Evolutionary conservation across 2,329 filamentous ascomycete species (phyloP).

Genomic region (Fusarium sp.): DNA sequence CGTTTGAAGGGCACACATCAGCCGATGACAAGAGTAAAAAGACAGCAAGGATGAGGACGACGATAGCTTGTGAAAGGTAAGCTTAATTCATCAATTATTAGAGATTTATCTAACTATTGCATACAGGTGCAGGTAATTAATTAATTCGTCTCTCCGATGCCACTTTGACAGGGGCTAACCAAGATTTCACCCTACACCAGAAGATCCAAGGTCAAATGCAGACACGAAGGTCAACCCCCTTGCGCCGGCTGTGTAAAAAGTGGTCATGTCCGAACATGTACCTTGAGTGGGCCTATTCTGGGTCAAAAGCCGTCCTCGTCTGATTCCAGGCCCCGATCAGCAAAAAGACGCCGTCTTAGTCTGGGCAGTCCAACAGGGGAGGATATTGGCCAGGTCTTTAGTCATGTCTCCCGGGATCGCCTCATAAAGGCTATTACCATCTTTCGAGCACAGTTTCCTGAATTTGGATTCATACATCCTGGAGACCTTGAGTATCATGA

Average conservation of each 20-base stretch:
- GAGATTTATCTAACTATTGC: not conserved
- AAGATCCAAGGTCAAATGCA: conserved; percentile 44
- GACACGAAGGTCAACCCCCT: conserved; percentile 39
- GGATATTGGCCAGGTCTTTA: conserved; percentile 23
- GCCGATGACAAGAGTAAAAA: conserved; percentile 5
- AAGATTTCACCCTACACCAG: conserved; percentile 16
- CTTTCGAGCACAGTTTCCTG: conserved; percentile 41
- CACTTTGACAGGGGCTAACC: not conserved
- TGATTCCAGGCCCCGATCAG: not conserved
- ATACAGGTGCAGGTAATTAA: conserved; percentile 40
- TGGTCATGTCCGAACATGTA: conserved; percentile 23
- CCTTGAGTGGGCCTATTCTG: conserved; percentile 30
- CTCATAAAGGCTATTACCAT: conserved; percentile 27
- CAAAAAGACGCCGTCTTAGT: conserved; percentile 24
- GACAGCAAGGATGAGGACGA: conserved; percentile 33
- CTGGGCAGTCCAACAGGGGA: not conserved
- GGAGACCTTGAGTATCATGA: conserved; percentile 39
- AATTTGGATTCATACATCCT: conserved; percentile 41
- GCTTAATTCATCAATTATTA: not conserved
- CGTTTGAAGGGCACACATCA: not conserved
- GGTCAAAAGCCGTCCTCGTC: not conserved
- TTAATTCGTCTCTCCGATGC: not conserved
- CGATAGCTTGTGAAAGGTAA: conserved; percentile 44
- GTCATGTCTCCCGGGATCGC: not conserved
- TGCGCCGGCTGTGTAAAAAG: conserved; percentile 42